phyloP scores from a whole-genome alignment of 1,284 basidiomycete genomes.

The Cutaneotrichosporon curvatum region DNA sequence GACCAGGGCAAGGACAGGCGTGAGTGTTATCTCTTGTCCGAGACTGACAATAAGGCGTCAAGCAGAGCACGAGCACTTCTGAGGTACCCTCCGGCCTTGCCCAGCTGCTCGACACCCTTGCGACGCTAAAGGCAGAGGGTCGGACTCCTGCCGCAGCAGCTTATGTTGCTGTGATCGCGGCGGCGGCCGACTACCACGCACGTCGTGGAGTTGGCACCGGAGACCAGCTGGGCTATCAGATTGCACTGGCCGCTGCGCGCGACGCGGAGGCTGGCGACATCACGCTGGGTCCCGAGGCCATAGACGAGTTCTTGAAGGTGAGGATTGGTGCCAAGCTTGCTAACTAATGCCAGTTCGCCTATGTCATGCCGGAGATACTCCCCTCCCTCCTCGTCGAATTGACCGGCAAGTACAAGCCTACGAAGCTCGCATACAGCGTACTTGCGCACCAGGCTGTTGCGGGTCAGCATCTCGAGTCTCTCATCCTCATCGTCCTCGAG shows the following conservation, averaged over 20 bases:
- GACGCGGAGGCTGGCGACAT: conserved; percentile 32
- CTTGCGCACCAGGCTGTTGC: conserved; percentile 18
- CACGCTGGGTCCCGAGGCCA: conserved; percentile 25
- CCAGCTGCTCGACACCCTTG: conserved; percentile 21
- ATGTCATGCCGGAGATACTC: conserved; percentile 26
- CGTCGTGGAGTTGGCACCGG: neutral
- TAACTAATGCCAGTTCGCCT: conserved; percentile 16
- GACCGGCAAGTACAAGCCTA: neutral
- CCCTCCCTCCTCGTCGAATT: conserved; percentile 25
- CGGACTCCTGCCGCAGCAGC: conserved; percentile 26
- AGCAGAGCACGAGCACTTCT: too few species aligned
- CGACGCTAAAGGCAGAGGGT: conserved; percentile 15
- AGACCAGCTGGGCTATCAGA: conserved; percentile 17
- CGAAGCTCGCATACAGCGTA: conserved; percentile 16
- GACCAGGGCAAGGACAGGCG: neutral
- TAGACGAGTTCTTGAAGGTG: conserved; percentile 31
- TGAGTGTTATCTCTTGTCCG: neutral
- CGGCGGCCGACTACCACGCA: conserved; percentile 24
- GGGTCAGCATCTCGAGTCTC: conserved; percentile 22
- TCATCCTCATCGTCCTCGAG: conserved; percentile 26
- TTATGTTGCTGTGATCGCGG: conserved; percentile 28
- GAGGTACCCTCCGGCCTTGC: conserved; percentile 9
- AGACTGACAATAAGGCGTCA: neutral
- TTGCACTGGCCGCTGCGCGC: conserved; percentile 29
- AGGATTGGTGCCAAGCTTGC: conserved; percentile 3